Conservation (phyloP, 164 flowering plant genomes). For the Aristolochia californica region DNA sequence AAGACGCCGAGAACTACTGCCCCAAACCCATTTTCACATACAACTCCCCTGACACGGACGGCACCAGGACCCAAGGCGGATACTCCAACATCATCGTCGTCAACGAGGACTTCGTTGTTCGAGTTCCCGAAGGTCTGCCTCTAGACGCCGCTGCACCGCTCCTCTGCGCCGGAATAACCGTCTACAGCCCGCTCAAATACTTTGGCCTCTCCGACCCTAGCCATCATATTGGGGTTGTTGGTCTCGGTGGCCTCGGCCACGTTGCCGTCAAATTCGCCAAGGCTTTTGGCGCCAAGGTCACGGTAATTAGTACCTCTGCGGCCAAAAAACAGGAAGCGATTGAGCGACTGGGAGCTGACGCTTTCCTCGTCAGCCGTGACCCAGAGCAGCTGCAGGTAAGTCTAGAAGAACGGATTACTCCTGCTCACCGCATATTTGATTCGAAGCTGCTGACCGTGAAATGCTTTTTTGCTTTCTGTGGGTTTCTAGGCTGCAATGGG, state of each 20-base stretch:
- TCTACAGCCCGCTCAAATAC: conserved; percentile 36
- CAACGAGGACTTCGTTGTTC: conserved; percentile 26
- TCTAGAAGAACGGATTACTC: neutral
- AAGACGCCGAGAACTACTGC: conserved; percentile 26
- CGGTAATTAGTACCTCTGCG: conserved; percentile 61
- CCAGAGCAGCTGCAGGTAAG: conserved; percentile 32
- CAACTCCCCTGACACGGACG: conserved; percentile 14
- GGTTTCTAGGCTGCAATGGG: conserved; percentile 32
- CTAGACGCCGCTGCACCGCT: conserved; percentile 36
- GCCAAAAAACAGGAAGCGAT: conserved; percentile 50
- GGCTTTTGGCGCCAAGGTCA: conserved; percentile 50
- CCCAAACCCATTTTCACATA: conserved; percentile 20
- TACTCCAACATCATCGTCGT: conserved; percentile 27
- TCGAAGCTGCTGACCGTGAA: neutral
- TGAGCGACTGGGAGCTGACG: conserved; percentile 45
- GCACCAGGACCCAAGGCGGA: conserved; percentile 27
- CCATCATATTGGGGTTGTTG: conserved; percentile 35
- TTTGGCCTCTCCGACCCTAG: conserved; percentile 33
- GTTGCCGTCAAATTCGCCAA: conserved; percentile 49
- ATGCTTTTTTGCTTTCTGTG: neutral
- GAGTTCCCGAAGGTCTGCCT: conserved; percentile 34
- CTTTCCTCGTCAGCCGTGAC: conserved; percentile 45
- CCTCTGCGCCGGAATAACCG: conserved; percentile 39
- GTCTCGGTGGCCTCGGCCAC: conserved; percentile 59
- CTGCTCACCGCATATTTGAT: neutral